Evolutionary conservation across 345 rosid species (phyloP).

Genomic region (Bruguiera sexangula): DNA sequence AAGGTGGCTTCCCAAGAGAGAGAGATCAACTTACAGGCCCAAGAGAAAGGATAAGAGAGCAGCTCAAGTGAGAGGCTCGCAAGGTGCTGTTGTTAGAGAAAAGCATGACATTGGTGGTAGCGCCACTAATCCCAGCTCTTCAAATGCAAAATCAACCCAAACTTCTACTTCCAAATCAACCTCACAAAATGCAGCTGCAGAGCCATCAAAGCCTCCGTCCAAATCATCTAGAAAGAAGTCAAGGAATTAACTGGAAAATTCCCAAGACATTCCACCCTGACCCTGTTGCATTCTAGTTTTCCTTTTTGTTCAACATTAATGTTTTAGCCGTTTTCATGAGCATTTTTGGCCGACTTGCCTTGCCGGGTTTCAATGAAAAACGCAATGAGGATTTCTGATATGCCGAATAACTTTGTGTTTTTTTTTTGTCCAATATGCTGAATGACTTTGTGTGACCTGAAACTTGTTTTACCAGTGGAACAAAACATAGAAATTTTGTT

Average conservation of each 20-base stretch:
- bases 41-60: conserved; percentile 95
- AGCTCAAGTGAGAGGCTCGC: conserved; percentile 93
- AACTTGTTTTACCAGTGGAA: no score
- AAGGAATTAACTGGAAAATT: conserved; percentile 43
- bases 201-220: conserved; percentile 62
- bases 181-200: conserved; percentile 36
- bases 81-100: conserved; percentile 54
- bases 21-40: conserved; percentile 87
- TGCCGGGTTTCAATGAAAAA: no score
- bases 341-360: no score
- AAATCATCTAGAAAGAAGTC: conserved; percentile 91
- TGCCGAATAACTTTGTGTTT: no score
- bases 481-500: no score
- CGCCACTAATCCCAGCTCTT: conserved; percentile 22
- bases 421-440: no score
- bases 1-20: conserved; percentile 97
- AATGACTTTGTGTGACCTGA: no score
- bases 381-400: no score
- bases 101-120: conserved; percentile 9
- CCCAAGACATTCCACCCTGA: not conserved
- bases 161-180: conserved; percentile 41
- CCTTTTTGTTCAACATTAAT: no score
- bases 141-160: conserved; percentile 21
- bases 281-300: no score
- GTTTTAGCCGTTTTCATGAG: no score